These are phyloP conservation scores for Ocimum tenuiflorum DNA, from an alignment of 257 asterid species.

Conservation along the genomic window DNA sequence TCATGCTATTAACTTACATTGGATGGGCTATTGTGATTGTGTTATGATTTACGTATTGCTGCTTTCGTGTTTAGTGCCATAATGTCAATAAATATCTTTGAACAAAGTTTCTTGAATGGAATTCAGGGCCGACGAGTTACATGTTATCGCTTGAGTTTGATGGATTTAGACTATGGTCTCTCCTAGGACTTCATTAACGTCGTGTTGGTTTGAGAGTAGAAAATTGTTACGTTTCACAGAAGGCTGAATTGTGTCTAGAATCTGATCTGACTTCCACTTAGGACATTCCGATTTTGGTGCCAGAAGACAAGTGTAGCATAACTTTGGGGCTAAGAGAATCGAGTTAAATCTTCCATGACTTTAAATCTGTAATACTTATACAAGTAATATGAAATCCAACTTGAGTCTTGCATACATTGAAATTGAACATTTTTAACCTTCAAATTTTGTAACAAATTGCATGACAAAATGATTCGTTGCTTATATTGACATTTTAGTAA, in stretches of 20 bases:
- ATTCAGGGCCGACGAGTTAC: background rate
- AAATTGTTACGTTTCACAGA: background rate
- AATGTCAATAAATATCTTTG: background rate
- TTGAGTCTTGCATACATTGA: too few species aligned
- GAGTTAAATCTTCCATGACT: background rate
- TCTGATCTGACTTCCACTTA: background rate
- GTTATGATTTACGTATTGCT: background rate
- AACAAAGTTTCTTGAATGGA: background rate
- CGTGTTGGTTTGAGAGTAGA: background rate
- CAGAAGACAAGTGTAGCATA: too few species aligned
- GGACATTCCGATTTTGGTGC: too few species aligned
- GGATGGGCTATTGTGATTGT: background rate
- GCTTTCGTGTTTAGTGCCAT: background rate
- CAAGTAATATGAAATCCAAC: background rate
- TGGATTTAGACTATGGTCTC: background rate
- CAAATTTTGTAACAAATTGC: too few species aligned
- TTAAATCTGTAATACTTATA: background rate
- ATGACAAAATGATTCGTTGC: background rate
- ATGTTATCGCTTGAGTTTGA: background rate
- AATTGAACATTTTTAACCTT: too few species aligned
- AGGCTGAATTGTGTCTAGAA: background rate
- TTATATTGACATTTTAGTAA: conserved; percentile 1
- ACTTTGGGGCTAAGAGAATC: background rate
- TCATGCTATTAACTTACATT: background rate
- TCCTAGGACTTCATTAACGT: background rate